Evolutionary conservation across 768 basidiomycete genomes (phyloP), one percentile per base, ranked within the genome.

Genomic region (Xanthoconium purpureum): DNA sequence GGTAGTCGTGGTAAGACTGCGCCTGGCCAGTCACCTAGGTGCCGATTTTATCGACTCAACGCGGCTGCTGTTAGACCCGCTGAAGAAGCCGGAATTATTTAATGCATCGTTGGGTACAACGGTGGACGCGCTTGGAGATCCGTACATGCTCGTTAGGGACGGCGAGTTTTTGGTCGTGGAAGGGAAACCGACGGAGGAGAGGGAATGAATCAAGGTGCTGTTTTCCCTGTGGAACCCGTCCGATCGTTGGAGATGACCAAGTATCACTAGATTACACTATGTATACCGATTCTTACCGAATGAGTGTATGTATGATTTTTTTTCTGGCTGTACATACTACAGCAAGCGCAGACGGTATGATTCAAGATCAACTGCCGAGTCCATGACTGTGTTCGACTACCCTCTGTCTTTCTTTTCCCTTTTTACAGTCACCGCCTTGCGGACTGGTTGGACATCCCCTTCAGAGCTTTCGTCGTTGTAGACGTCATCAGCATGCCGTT

Each of bases 401-500:
- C n/a, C n/a, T n/a, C n/a, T n/a, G n/a, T n/a, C n/a, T 42, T 67
- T 71, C 66, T 65, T 74, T 57, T 68, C 73, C 59, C 64, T 73
- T 61, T 70, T 73, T 13, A 58, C 63, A 10, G 58, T 30, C 33
- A 29, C 57, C 15, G 54, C 54, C 47, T 69, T 71, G 62, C 70
- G 76, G 54, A 70, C 68, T 28, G 70, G 70, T 38, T 77, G 76
- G 14, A 73, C 68, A 43, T 79, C 78, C 42, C 74, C 75, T 3
- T 77, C 75, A 17, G 76, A 57, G 28, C 49, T 60, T 17, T 65
- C 66, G 24, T 62, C 59, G 28, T 65, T 60, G 50, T 69, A 67
- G 35, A 80, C 82, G 40, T 81, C 82, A 14, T 77, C 80, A 6
- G 69, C 69, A 7, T 63, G 70, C 14, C 45, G 62, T 55, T 77